Evolutionary conservation across 116 monocot species (phyloP).

Genomic region (Posidonia oceanica): DNA sequence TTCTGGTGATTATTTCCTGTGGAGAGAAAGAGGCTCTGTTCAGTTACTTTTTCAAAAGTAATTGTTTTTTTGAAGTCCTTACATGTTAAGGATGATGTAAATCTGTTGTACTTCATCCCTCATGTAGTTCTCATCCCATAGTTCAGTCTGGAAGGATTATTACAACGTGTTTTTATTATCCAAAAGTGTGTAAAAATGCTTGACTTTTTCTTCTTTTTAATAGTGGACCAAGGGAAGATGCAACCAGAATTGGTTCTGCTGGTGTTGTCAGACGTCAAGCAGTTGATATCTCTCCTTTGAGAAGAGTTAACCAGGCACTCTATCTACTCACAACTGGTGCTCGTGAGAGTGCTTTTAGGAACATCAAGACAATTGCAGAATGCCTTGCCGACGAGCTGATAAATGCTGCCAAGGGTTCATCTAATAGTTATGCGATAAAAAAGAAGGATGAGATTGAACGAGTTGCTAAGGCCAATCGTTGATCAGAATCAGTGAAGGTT

Average conservation of each 20-base stretch:
- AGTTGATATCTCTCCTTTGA: slow-evolving; percentile 79
- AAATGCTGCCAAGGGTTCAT: slow-evolving; percentile 87
- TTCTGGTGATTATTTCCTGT: no score
- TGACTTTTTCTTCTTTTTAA: not conserved
- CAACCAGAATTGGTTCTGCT: slow-evolving; percentile 80
- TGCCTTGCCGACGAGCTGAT: slow-evolving; percentile 90
- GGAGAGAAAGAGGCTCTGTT: no score
- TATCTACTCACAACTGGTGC: slow-evolving; percentile 90
- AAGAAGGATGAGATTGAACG: slow-evolving; percentile 24
- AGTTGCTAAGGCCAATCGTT: slow-evolving; percentile 21
- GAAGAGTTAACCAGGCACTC: slow-evolving; percentile 83
- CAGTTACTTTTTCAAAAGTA: no score
- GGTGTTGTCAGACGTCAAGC: slow-evolving; percentile 81
- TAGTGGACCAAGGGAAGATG: slow-evolving; percentile 85
- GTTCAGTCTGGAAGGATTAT: no score
- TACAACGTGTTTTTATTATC: no score
- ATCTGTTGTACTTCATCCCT: no score
- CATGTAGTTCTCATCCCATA: no score
- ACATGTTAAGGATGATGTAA: no score
- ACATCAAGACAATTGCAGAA: slow-evolving; percentile 85
- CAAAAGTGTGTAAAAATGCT: no score
- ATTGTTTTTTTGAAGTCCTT: no score
- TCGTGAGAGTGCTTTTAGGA: slow-evolving; percentile 70
- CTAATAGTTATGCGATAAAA: slow-evolving; percentile 36
- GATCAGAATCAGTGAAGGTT: not conserved